A percentile compares a stretch with the other conserved stretches of the same genome.
phyloP scores from a whole-genome alignment of 2,329 filamentous ascomycete species.

The Botryotinia convoluta region DNA sequence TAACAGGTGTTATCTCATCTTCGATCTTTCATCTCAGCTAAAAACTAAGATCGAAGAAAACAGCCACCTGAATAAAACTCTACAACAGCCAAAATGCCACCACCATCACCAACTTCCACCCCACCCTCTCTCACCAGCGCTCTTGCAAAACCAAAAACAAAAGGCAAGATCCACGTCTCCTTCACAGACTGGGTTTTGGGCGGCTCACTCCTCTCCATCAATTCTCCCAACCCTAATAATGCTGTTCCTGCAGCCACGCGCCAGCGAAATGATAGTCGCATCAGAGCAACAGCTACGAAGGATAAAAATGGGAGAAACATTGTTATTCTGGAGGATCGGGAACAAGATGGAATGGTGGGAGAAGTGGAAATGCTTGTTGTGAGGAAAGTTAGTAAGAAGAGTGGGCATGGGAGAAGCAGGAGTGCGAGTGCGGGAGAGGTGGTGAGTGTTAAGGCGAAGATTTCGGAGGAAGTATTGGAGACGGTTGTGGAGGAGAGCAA shows the following conservation, averaged over 20 bases:
- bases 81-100: background rate
- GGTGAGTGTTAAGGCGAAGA: background rate
- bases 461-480: background rate
- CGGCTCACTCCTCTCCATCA: conserved; percentile 29
- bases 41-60: background rate
- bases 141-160: conserved; percentile 4
- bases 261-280: conserved; percentile 4
- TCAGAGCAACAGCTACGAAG: conserved; percentile 11
- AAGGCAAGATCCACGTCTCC: conserved; percentile 31
- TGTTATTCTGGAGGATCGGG: background rate
- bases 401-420: background rate
- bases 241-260: background rate
- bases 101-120: background rate
- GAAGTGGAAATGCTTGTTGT: conserved; percentile 7
- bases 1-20: background rate
- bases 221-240: background rate
- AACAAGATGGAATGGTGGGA: conserved; percentile 13
- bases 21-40: background rate
- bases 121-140: conserved; percentile 8
- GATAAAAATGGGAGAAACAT: conserved; percentile 12
- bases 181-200: conserved; percentile 36
- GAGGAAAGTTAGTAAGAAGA: conserved; percentile 4
- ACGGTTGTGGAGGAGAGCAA: conserved; percentile 16
- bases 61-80: background rate
- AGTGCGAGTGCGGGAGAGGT: background rate